phyloP scores from a whole-genome alignment of 208 protist species.

The Crithidia mellificae region DNA sequence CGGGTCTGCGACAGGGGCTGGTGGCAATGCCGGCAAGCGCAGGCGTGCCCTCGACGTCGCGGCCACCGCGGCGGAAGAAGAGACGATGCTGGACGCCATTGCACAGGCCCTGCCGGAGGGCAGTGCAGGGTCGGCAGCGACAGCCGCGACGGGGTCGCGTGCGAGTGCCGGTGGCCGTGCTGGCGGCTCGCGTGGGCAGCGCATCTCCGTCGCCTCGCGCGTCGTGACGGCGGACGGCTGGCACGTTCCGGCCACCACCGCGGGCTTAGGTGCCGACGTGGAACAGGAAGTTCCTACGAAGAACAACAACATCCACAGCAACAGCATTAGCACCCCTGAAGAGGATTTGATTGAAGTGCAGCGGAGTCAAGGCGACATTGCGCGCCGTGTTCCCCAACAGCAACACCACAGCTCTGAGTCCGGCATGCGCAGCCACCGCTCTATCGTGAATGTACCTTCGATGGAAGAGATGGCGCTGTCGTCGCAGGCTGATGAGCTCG shows the following conservation, averaged over 20 bases:
- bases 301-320: too few relatives aligned
- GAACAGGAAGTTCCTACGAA: background rate
- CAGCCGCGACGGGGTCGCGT: background rate
- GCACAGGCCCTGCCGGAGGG: conserved; percentile 21
- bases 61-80: conserved; percentile 33
- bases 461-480: conserved; percentile 59
- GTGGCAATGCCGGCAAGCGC: conserved; percentile 25
- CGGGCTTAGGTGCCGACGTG: conserved; percentile 16
- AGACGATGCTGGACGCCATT: conserved; percentile 48
- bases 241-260: conserved; percentile 45
- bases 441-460: conserved; percentile 52
- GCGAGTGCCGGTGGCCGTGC: background rate
- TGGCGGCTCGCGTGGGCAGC: conserved; percentile 14
- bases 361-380: conserved; percentile 5
- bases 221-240: conserved; percentile 69
- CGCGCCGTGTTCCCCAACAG: background rate
- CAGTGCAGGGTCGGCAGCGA: background rate
- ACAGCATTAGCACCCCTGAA: too few relatives aligned
- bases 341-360: conserved; percentile 25
- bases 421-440: conserved; percentile 12
- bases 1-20: conserved; percentile 6
- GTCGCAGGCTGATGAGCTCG: conserved; percentile 35
- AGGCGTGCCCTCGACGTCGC: conserved; percentile 28
- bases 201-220: conserved; percentile 46
- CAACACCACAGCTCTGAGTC: background rate